Conservation (phyloP, 148 eudicot genomes). For the Persicaria tinctoria region DNA sequence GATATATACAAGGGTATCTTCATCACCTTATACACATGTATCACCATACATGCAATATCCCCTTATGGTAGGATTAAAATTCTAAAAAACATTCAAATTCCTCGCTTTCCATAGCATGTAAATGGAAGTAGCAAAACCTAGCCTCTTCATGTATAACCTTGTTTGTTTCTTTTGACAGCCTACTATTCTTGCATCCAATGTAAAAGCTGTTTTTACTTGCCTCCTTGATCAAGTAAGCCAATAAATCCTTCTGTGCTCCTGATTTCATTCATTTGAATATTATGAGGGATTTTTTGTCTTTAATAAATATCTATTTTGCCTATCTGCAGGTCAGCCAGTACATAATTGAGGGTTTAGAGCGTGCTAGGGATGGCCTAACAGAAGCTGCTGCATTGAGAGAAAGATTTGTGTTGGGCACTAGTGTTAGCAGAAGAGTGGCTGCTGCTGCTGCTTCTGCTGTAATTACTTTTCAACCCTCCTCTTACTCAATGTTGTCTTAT, state of each 20-base stretch:
- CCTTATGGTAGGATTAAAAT: no score
- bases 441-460: constrained; percentile 99
- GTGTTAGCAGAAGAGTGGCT: constrained; percentile 86
- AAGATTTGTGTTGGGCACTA: constrained; percentile 83
- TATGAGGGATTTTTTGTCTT: background rate
- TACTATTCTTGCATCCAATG: constrained; percentile 79
- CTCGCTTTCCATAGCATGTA: background rate
- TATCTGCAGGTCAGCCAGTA: constrained; percentile 69
- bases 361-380: constrained; percentile 87
- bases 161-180: constrained; percentile 52
- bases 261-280: background rate
- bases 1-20: no score
- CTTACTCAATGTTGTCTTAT: background rate
- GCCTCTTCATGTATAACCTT: constrained; percentile 10
- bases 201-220: constrained; percentile 83
- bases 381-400: constrained; percentile 94
- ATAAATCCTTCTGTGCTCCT: background rate
- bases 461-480: constrained; percentile 27
- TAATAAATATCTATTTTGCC: background rate
- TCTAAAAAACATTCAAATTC: no score
- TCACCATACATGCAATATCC: no score
- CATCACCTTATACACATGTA: no score
- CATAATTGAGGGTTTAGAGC: constrained; percentile 86
- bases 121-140: background rate
- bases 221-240: constrained; percentile 88